A percentile compares a stretch with the other conserved stretches of the same genome.
Evolutionary conservation across 805 yeast species (phyloP).

Genomic region (Peterozyma xylosa): DNA sequence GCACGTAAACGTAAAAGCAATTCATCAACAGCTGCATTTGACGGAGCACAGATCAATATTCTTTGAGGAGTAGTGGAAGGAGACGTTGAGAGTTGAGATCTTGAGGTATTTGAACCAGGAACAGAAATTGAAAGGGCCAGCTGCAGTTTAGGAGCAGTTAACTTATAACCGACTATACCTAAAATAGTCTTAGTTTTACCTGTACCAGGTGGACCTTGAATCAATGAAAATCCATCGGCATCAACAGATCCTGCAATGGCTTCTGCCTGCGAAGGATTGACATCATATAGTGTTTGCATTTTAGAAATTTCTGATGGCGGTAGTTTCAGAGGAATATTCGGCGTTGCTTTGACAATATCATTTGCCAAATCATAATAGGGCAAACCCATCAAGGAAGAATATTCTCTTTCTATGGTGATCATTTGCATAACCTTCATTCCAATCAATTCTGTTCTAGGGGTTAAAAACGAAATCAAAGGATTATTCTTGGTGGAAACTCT

Average conservation of each 20-base stretch:
- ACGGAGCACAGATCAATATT: conserved; percentile 91
- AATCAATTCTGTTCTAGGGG: conserved; percentile 56
- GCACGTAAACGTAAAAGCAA: conserved; percentile 71
- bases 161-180: conserved; percentile 78
- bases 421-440: conserved; percentile 77
- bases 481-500: conserved; percentile 51
- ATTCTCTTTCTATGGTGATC: conserved; percentile 93
- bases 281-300: conserved; percentile 43
- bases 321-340: conserved; percentile 34
- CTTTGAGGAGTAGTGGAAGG: conserved; percentile 28
- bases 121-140: conserved; percentile 1
- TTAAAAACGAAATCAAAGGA: conserved; percentile 43
- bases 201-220: conserved; percentile 99
- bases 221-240: conserved; percentile 73
- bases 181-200: conserved; percentile 97
- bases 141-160: conserved; percentile 26
- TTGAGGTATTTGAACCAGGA: conserved; percentile 2
- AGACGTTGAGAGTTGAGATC: conserved; percentile 3
- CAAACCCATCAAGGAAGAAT: conserved; percentile 71
- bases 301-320: conserved; percentile 28
- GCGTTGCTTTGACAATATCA: conserved; percentile 59
- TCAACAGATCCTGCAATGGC: conserved; percentile 74
- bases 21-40: conserved; percentile 98
- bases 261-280: conserved; percentile 84
- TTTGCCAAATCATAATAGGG: conserved; percentile 73